Evolutionary conservation across 192 early-diverging fungal genomes (phyloP).

Genomic region (Thoreauomyces humboldtii): DNA sequence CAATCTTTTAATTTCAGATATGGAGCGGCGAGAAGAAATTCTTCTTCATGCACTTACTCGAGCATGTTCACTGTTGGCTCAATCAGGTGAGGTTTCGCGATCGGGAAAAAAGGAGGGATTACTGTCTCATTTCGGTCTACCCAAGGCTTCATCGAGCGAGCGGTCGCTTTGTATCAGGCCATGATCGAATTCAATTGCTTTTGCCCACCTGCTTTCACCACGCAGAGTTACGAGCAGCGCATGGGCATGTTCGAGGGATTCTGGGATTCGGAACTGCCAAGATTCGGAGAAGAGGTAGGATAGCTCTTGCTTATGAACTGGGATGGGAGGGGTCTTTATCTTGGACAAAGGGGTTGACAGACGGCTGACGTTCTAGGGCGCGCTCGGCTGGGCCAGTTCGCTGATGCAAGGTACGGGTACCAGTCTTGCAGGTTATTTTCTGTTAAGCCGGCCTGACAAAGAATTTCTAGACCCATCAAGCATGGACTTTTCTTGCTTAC

Average conservation of each 20-base stretch:
- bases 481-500: no score
- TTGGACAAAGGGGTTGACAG: no score
- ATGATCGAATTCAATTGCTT: constrained; percentile 50
- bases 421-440: no score
- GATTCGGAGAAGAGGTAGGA: constrained; percentile 43
- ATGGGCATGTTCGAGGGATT: constrained; percentile 44
- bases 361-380: not conserved
- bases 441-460: no score
- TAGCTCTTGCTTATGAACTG: no score
- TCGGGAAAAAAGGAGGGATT: not conserved
- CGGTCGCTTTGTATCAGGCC: constrained; percentile 43
- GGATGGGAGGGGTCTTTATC: no score
- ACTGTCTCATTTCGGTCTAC: not conserved
- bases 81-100: constrained; percentile 11
- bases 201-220: constrained; percentile 36
- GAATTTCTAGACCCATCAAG: no score
- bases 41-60: constrained; percentile 36
- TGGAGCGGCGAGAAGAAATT: constrained; percentile 17
- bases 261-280: constrained; percentile 46
- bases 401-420: no score
- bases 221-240: constrained; percentile 26
- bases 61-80: constrained; percentile 22
- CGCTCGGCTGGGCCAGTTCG: no score
- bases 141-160: constrained; percentile 37
- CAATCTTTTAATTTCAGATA: no score